Evolutionary conservation across 179 eudicot species (phyloP).

Genomic region (Spinacia oleracea): DNA sequence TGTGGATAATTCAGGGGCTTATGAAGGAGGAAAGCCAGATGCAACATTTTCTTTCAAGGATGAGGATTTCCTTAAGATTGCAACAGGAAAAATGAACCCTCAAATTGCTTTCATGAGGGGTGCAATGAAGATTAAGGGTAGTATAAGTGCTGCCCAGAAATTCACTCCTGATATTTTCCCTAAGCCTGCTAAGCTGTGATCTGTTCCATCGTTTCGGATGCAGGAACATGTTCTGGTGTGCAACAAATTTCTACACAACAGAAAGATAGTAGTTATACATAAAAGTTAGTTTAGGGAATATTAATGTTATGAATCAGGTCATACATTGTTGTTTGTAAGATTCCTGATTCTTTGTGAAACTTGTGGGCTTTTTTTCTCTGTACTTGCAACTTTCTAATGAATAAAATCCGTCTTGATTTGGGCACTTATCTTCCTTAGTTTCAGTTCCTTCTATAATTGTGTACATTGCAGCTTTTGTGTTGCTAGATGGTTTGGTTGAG

Average conservation of each 20-base stretch:
- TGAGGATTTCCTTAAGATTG: conserved; percentile 80
- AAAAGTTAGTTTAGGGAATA: conserved; percentile 10
- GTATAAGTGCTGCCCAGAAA: conserved; percentile 86
- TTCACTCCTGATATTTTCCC: conserved; percentile 98
- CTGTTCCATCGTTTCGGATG: neutral
- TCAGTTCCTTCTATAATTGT: neutral
- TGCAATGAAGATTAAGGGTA: conserved; percentile 88
- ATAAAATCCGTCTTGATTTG: neutral
- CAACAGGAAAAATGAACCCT: conserved; percentile 93
- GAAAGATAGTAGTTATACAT: neutral
- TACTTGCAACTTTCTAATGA: conserved; percentile 11
- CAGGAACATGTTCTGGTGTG: conserved; percentile 15
- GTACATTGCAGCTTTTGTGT: neutral
- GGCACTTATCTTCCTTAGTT: neutral
- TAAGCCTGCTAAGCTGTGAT: conserved; percentile 92
- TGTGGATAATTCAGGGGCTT: conserved; percentile 44
- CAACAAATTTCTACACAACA: neutral
- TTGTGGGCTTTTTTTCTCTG: conserved; percentile 8
- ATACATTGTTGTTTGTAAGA: conserved; percentile 8
- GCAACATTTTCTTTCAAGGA: conserved; percentile 89
- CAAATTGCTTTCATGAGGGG: conserved; percentile 98
- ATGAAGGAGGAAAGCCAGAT: conserved; percentile 92
- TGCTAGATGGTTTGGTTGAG: neutral
- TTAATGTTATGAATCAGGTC: conserved; percentile 18
- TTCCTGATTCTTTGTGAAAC: conserved; percentile 27